Base-by-base conservation (phyloP, 345 rosid genomes). In the Dovyalis caffra region DNA sequence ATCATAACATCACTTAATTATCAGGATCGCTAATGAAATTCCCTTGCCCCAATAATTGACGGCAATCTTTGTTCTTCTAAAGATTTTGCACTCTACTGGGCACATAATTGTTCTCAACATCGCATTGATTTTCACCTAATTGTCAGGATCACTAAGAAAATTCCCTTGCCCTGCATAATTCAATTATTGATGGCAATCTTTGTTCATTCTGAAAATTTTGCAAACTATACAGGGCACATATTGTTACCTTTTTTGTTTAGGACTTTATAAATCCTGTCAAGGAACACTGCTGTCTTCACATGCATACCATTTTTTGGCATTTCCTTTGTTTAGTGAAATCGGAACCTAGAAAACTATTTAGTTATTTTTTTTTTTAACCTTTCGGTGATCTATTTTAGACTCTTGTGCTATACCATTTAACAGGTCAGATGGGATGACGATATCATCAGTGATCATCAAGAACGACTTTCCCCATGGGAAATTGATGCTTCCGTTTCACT, bases 361-460 rank as follows among this genome's bases (percentile, higher is more conserved):
- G 34, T 40, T 12, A 5, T 5, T 7, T 31, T 7, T 3, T 5
- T 6, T 3, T n/a, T 4, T 25, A 34, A 45, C 61, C 14, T 32
- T 21, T 28, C 7, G 69, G 65, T 35, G 25, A 53, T 29, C 7
- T 23, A 49, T 18, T 65, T 51, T 43, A 26, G 32, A 31, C 31
- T 29, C 29, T 9, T 8, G 35, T 51, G 58, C 33, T 43, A 28
- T 69, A 35, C 58, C 31, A 40, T 75, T 76, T 68, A 68, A 76
- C 86, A 94, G 98, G 97, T 94, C 35, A 83, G 85, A 37, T 94
- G 98, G 98, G 98, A 94, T 74, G 93, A 91, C 76, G 82, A 87
- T 81, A 73, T 83, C 53, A 77, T 74, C 68, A 84, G 77, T 70
- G 79, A 84, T 83, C 86, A 82, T 83, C 91, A 88, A 74, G 90